Percentiles rank a stretch among this genome's conserved stretches.
phyloP scores from a whole-genome alignment of 208 protist genomes.

The Porcisia deanei region DNA sequence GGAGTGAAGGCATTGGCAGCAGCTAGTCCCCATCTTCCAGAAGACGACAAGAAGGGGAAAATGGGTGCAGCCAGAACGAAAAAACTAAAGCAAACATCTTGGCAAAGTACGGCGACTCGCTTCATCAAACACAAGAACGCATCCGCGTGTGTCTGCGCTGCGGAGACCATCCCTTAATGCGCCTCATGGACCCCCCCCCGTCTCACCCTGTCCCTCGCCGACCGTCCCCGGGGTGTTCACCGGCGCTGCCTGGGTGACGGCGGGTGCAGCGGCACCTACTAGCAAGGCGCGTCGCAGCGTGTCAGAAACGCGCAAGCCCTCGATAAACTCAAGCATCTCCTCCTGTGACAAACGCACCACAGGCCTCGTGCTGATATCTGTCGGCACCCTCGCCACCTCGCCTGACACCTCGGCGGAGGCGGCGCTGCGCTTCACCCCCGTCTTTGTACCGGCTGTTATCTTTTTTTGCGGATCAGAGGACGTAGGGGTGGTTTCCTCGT shows the following conservation, averaged over 20 bases:
- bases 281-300: conserved; percentile 24
- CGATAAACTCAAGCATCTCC: conserved; percentile 28
- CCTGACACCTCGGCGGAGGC: not conserved
- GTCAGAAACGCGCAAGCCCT: conserved; percentile 22
- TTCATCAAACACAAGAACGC: not conserved
- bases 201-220: not conserved
- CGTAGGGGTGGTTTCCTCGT: not conserved
- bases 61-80: not conserved
- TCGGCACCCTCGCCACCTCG: not conserved
- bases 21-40: not conserved
- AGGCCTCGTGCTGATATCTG: not conserved
- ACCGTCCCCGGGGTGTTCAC: not conserved
- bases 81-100: not conserved
- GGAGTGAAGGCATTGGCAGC: not conserved
- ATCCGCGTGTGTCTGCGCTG: not conserved
- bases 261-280: conserved; percentile 16
- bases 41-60: not conserved
- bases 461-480: not conserved
- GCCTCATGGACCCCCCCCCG: not conserved
- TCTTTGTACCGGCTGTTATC: not conserved
- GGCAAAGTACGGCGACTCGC: not conserved
- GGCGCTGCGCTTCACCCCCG: not conserved
- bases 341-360: conserved; percentile 11
- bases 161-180: not conserved
- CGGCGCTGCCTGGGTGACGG: not conserved